Evolutionary conservation across 2,329 filamentous ascomycete genomes (phyloP).

Genomic region (Macroventuria anomochaeta): DNA sequence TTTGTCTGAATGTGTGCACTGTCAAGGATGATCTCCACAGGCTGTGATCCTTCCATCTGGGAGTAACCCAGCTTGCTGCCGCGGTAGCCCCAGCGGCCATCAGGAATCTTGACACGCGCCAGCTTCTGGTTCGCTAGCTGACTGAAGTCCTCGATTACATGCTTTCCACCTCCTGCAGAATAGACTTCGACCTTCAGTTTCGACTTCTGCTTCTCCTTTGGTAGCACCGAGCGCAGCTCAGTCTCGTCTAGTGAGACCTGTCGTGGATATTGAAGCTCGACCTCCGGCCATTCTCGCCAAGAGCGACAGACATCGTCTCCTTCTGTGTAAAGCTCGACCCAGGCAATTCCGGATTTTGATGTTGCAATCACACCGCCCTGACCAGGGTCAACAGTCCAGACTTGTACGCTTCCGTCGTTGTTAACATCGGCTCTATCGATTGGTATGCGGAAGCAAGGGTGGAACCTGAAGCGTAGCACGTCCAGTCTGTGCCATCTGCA

Average conservation of each 20-base stretch:
- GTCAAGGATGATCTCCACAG: conserved; percentile 76
- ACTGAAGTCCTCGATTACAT: conserved; percentile 79
- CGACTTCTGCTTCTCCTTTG: conserved; percentile 73
- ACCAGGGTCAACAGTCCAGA: conserved; percentile 81
- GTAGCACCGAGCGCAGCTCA: conserved; percentile 73
- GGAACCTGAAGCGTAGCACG: conserved; percentile 83
- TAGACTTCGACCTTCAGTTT: conserved; percentile 75
- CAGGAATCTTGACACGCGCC: conserved; percentile 75
- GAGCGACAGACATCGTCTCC: conserved; percentile 80
- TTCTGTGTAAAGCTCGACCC: conserved; percentile 80
- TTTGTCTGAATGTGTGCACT: conserved; percentile 69
- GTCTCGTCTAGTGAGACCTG: conserved; percentile 77
- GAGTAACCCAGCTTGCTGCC: conserved; percentile 77
- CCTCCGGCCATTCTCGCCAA: conserved; percentile 80
- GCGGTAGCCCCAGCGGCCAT: conserved; percentile 75
- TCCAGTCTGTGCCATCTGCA: conserved; percentile 92
- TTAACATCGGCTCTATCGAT: conserved; percentile 66
- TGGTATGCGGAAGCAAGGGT: conserved; percentile 87
- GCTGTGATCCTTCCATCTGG: conserved; percentile 71
- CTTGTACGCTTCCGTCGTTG: conserved; percentile 79
- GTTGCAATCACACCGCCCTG: conserved; percentile 80
- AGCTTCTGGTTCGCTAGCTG: conserved; percentile 70
- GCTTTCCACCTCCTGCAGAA: conserved; percentile 75
- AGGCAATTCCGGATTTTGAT: conserved; percentile 81
- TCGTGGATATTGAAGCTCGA: conserved; percentile 66